Base-by-base conservation (phyloP, 768 basidiomycete species). In the Mrakia gelida region DNA sequence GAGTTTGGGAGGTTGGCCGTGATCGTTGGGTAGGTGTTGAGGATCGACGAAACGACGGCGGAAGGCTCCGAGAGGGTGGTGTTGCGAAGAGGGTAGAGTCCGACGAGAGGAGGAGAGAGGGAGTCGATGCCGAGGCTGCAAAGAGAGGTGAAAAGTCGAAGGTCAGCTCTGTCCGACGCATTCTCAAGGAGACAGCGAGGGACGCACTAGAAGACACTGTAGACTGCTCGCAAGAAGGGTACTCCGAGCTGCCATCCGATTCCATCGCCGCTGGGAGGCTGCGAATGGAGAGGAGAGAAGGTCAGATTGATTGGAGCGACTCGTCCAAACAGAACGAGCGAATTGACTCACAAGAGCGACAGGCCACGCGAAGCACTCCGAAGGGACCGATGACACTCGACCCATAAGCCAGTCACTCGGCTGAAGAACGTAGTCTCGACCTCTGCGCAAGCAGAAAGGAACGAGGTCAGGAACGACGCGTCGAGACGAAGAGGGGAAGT, bases 231-330 rank as follows among this genome's bases (percentile, higher is more conserved):
- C 45, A 84, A 68, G 73, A 84, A 83, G 21, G 82, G 82, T 30
- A 82, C 83, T 1, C 83, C 83, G 21, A 84, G 79, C 65, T 83
- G 83, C 83, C 83, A 84, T 75, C 82, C 82, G 23, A 83, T 81
- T 0, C 83, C 83, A 63, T 84, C 83, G 30, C 82, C 82, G 6
- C 79, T 79, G 1, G 81, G 80, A 28, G 81, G 75, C 73, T 34
- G n/a, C 38, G 63, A 54, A 59, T 5, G 61, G 54, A 13, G n/a
- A 67, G 18, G 21, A 16, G 13, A 62, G 4, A 6, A 56, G 30
- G 5, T 59, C 13, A 67, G 45, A 41, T 49, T 23, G 71, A 10
- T n/a, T n/a, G n/a, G n/a, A n/a, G n/a, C n/a, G n/a, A n/a, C n/a
- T n/a, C n/a, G n/a, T n/a, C n/a, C n/a, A n/a, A n/a, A n/a, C n/a